Percentiles rank a stretch among this genome's conserved stretches.
Conservation (phyloP, 2,329 filamentous ascomycete genomes). For the Aureobasidium sp. region DNA sequence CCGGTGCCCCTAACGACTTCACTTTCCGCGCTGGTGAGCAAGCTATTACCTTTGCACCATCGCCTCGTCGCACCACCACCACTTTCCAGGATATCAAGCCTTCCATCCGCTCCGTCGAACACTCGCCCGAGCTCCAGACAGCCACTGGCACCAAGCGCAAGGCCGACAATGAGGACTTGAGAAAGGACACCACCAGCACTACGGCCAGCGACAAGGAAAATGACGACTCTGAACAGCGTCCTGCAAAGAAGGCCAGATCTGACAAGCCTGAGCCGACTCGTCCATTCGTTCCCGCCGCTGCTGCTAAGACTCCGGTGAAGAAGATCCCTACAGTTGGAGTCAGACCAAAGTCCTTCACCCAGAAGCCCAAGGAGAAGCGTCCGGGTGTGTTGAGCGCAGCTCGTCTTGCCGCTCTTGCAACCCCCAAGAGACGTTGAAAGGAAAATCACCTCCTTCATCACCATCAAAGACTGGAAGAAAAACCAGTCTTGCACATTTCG, state of each 20-base stretch:
- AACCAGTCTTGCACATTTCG: background rate
- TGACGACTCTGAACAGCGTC: slow-evolving; percentile 24
- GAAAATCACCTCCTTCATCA: background rate
- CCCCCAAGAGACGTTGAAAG: slow-evolving; percentile 14
- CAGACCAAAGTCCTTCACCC: slow-evolving; percentile 27
- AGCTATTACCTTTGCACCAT: slow-evolving; percentile 37
- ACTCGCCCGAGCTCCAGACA: slow-evolving; percentile 20
- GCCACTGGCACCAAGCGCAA: slow-evolving; percentile 38
- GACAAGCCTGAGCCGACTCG: slow-evolving; percentile 15
- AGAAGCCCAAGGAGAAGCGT: slow-evolving; percentile 22
- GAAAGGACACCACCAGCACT: slow-evolving; percentile 1
- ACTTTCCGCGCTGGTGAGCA: slow-evolving; percentile 41
- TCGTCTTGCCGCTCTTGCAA: slow-evolving; percentile 15
- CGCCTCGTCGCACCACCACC: slow-evolving; percentile 23
- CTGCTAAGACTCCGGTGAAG: slow-evolving; percentile 19
- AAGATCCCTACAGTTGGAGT: slow-evolving; percentile 27
- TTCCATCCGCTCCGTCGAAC: slow-evolving; percentile 39
- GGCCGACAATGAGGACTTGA: slow-evolving; percentile 24
- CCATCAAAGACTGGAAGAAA: background rate
- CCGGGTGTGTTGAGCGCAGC: slow-evolving; percentile 16
- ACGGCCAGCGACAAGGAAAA: slow-evolving; percentile 36
- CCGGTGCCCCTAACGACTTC: slow-evolving; percentile 35
- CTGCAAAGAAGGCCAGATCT: slow-evolving; percentile 16
- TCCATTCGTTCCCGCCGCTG: slow-evolving; percentile 21
- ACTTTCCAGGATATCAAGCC: slow-evolving; percentile 27